phyloP scores from a whole-genome alignment of 2,329 filamentous ascomycete species.

The Sporothrix schenckii region DNA sequence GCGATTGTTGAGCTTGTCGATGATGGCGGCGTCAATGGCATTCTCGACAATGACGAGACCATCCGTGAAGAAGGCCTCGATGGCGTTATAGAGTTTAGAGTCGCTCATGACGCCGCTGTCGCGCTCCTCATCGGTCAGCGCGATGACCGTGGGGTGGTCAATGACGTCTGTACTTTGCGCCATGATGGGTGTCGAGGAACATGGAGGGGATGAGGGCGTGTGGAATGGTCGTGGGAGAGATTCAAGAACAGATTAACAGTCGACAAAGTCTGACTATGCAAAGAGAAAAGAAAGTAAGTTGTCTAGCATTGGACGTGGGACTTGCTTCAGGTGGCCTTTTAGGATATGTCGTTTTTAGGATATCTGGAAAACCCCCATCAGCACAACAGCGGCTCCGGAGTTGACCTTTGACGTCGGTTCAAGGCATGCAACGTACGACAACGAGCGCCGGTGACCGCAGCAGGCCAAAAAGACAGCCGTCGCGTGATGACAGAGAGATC shows the following conservation, averaged over 20 bases:
- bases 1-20: slow-evolving; percentile 40
- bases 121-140: slow-evolving; percentile 38
- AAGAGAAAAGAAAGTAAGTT: background rate
- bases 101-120: slow-evolving; percentile 38
- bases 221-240: background rate
- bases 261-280: background rate
- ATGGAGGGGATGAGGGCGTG: background rate
- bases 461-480: background rate
- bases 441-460: slow-evolving; percentile 15
- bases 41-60: slow-evolving; percentile 39
- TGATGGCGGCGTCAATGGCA: slow-evolving; percentile 38
- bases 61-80: slow-evolving; percentile 40
- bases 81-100: slow-evolving; percentile 38
- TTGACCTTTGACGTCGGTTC: slow-evolving; percentile 1
- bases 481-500: background rate
- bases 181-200: slow-evolving; percentile 21
- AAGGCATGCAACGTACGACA: background rate
- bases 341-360: slow-evolving; percentile 1
- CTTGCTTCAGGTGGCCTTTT: background rate
- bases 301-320: background rate
- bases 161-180: slow-evolving; percentile 8
- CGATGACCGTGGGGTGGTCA: slow-evolving; percentile 30
- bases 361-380: background rate
- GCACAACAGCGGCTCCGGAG: background rate
- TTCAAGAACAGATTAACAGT: background rate